A percentile compares a stretch with the other conserved stretches of the same genome.
Conservation (phyloP, 495 filamentous ascomycete genomes). For the Halenospora varia region DNA sequence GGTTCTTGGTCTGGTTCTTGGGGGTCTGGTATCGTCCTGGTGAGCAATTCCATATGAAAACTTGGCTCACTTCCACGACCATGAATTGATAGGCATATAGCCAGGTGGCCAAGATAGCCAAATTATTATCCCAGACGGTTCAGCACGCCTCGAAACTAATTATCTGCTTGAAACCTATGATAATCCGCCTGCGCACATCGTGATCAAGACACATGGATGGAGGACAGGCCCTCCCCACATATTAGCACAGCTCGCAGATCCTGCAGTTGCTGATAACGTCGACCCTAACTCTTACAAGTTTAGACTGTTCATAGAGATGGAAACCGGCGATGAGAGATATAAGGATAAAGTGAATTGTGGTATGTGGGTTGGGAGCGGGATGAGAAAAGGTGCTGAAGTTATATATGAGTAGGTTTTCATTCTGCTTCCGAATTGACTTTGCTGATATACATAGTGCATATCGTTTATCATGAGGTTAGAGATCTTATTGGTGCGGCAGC, state of each 20-base stretch:
- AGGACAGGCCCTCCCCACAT: constrained; percentile 48
- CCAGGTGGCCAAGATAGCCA: constrained; percentile 59
- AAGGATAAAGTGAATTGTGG: constrained; percentile 49
- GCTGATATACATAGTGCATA: background rate
- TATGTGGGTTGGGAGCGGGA: constrained; percentile 59
- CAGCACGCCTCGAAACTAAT: constrained; percentile 47
- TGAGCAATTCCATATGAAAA: constrained; percentile 29
- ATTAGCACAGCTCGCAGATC: constrained; percentile 27
- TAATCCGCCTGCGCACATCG: constrained; percentile 55
- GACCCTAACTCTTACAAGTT: constrained; percentile 56
- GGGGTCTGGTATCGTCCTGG: constrained; percentile 55
- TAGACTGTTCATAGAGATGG: constrained; percentile 54
- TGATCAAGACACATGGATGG: constrained; percentile 54
- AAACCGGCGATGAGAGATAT: constrained; percentile 56
- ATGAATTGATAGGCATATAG: constrained; percentile 27
- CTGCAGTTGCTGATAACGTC: constrained; percentile 45
- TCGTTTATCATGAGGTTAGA: background rate
- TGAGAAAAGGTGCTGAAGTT: constrained; percentile 50
- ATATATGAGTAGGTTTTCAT: constrained; percentile 24
- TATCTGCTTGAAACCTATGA: constrained; percentile 56
- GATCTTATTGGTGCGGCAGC: too few species aligned
- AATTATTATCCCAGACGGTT: constrained; percentile 50
- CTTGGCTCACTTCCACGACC: background rate
- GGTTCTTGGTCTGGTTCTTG: constrained; percentile 58
- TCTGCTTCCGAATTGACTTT: background rate